Conservation (phyloP, 1,284 basidiomycete genomes). For the Rhodotorula sp. region DNA sequence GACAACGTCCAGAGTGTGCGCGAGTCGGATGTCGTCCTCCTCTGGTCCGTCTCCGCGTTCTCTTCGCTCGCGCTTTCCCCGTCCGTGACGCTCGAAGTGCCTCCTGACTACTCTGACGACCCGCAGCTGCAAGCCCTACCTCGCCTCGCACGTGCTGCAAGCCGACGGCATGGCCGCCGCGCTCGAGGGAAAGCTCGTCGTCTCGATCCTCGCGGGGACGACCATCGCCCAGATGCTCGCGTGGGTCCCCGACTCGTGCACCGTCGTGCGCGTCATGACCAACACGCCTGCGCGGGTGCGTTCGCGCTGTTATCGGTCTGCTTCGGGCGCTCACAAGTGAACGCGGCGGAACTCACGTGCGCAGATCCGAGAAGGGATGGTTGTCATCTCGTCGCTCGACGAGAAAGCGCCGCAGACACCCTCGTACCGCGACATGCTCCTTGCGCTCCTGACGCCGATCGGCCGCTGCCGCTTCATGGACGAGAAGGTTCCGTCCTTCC, state of each 20-base stretch:
- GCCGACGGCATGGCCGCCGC: constrained; percentile 84
- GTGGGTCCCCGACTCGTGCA: constrained; percentile 75
- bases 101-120: neutral
- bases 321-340: too few species aligned
- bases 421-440: constrained; percentile 71
- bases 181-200: constrained; percentile 82
- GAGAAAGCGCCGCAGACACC: constrained; percentile 56
- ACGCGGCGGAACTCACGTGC: neutral
- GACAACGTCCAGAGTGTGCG: constrained; percentile 72
- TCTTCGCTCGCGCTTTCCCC: neutral
- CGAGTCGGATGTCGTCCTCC: constrained; percentile 78
- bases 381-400: constrained; percentile 75
- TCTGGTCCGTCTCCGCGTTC: constrained; percentile 66
- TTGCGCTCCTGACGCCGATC: constrained; percentile 92
- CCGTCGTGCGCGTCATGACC: constrained; percentile 94
- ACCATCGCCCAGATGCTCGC: constrained; percentile 76
- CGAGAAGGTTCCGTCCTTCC: constrained; percentile 61
- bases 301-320: neutral
- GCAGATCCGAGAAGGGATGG: constrained; percentile 97
- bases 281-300: constrained; percentile 94
- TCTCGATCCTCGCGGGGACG: constrained; percentile 95
- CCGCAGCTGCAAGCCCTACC: constrained; percentile 86
- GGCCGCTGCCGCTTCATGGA: constrained; percentile 91
- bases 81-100: neutral
- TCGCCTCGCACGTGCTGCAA: constrained; percentile 72